These are phyloP conservation scores for Angophora floribunda DNA, from an alignment of 345 rosid genomes.

Conservation along the genomic window DNA sequence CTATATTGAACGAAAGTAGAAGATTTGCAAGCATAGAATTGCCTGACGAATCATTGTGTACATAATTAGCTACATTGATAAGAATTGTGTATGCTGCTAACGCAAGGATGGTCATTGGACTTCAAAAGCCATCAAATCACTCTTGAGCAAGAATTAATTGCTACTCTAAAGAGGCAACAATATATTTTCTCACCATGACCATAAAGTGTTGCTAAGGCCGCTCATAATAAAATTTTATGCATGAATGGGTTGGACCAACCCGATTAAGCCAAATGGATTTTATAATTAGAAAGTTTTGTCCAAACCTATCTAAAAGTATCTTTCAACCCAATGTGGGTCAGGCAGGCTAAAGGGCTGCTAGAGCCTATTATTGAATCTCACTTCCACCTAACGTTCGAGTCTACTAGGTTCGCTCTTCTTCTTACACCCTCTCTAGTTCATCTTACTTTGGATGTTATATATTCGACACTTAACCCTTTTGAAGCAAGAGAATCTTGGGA, in stretches of 20 bases:
- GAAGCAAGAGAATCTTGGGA: background rate
- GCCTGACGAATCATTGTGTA: rapidly evolving
- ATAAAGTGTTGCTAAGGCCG: background rate
- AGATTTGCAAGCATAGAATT: background rate
- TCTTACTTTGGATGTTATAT: background rate
- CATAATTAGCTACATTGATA: background rate
- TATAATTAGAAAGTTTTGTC: background rate
- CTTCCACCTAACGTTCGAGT: background rate
- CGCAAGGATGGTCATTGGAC: background rate
- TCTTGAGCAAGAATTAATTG: background rate
- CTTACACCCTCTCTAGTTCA: background rate
- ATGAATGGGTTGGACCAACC: background rate
- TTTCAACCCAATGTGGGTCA: rapidly evolving
- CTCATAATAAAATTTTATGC: rapidly evolving
- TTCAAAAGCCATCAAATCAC: background rate
- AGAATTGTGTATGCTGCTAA: background rate
- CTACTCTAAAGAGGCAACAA: background rate
- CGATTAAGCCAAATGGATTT: background rate
- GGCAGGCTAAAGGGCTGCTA: rapidly evolving
- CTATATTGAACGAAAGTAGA: background rate
- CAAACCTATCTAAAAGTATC: background rate
- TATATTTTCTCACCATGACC: background rate
- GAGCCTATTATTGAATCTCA: background rate
- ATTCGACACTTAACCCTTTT: background rate
- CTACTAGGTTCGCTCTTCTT: background rate